Conservation (phyloP, 208 protist species). For the Leptomonas seymouri region DNA sequence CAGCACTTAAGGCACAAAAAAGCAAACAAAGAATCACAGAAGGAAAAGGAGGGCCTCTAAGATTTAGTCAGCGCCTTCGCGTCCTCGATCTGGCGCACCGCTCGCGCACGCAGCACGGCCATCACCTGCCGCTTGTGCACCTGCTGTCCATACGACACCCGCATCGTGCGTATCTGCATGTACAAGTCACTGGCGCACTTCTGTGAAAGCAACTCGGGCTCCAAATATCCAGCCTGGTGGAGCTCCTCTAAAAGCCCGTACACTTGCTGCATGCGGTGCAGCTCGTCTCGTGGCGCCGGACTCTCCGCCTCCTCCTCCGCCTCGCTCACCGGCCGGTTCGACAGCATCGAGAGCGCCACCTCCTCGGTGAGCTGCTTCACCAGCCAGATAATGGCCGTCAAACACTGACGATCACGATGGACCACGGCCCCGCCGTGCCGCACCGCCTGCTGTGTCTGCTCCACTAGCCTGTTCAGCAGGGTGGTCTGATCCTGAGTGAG, state of each 20-base stretch:
- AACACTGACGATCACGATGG: constrained; percentile 42
- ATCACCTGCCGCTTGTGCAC: constrained; percentile 44
- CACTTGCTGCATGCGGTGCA: constrained; percentile 50
- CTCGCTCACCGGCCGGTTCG: neutral
- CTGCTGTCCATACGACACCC: constrained; percentile 62
- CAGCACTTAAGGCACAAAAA: neutral
- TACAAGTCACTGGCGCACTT: constrained; percentile 48
- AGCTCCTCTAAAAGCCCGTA: constrained; percentile 64
- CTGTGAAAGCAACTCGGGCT: constrained; percentile 49
- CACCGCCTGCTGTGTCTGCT: constrained; percentile 37
- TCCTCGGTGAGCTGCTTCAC: constrained; percentile 59
- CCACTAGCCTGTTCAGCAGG: constrained; percentile 41
- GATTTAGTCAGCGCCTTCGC: neutral
- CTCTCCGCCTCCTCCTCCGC: constrained; percentile 24
- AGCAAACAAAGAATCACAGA: neutral
- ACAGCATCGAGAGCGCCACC: constrained; percentile 52
- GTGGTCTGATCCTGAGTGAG: constrained; percentile 64
- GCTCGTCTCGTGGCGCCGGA: constrained; percentile 25
- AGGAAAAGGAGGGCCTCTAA: neutral
- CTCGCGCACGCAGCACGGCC: constrained; percentile 31
- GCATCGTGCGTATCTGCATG: constrained; percentile 55
- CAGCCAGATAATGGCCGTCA: constrained; percentile 53
- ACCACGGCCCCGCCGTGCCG: constrained; percentile 58
- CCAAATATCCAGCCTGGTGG: constrained; percentile 58
- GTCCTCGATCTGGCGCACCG: constrained; percentile 12